Evolutionary conservation across 768 basidiomycete species (phyloP), one percentile per base, ranked within the genome.

Genomic region (Trametes gibbosa): DNA sequence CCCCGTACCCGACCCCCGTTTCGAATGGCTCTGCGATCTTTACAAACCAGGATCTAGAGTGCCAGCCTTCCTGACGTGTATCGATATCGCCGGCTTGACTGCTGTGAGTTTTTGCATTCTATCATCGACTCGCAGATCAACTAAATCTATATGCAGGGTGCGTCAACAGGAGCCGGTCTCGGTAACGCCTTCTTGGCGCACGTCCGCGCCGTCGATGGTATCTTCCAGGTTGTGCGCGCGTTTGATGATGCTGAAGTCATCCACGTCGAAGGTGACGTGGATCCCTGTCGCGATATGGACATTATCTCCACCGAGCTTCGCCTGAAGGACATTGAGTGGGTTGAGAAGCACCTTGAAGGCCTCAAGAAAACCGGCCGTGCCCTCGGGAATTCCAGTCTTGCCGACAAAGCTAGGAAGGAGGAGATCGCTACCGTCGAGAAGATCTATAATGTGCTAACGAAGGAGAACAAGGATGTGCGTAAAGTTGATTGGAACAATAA

Each of bases 161-260:
- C 97, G 1, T 98, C 96, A 12, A 98, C 95, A 32, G 97, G 97
- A 65, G 97, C 93, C 46, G 97, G 97, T 70, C 86, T 99, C 40
- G 97, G 97, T 41, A 99, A 99, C 72, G 85, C 95, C 25, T 99
- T 99, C 81, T 77, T 99, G 72, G 95, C 95, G 12, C 94, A 98
- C 72, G 95, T 99, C 42, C 90, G 97, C 57, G 92, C 97, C 10
- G 96, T 98, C 61, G 97, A 99, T 71, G 97, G 97, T 68, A 99
- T 99, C 69, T 99, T 98, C 81, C 97, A 98, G 72, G 88, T 98
- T 62, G 87, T 98, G 56, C 91, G 97, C 51, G 95, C 96, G 5
- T 99, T 99, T 71, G 97, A 98, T 69, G 97, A 99, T 68, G 89
- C 95, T n/a, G 97, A 99, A 67, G 95, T 99, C 71, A 98, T 90